Percentiles rank a stretch among this genome's conserved stretches.
These are phyloP conservation scores for Discostella pseudostelligera DNA, from an alignment of 108 stramenopile species.

Conservation along the genomic window DNA sequence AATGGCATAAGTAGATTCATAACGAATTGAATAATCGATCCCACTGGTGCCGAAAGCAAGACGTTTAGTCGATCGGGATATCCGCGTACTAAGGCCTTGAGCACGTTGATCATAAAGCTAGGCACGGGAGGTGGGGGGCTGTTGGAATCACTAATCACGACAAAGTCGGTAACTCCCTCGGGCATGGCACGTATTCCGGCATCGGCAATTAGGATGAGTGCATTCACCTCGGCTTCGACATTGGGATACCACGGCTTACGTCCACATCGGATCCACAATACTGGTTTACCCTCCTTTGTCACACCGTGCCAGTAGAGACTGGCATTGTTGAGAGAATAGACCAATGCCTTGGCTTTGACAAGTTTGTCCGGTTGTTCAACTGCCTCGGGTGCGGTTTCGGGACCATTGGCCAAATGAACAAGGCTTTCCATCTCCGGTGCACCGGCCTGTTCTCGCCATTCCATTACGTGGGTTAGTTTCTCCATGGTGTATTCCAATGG, in stretches of 20 bases:
- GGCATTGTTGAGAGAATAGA: slow-evolving; percentile 62
- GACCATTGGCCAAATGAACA: slow-evolving; percentile 74
- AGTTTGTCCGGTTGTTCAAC: slow-evolving; percentile 65
- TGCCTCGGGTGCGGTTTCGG: slow-evolving; percentile 58
- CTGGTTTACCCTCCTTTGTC: slow-evolving; percentile 82
- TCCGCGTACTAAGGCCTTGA: slow-evolving; percentile 82
- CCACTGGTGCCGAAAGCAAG: slow-evolving; percentile 77
- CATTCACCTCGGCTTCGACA: slow-evolving; percentile 86
- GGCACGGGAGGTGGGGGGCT: slow-evolving; percentile 90
- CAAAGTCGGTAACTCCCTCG: slow-evolving; percentile 84
- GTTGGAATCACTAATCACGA: slow-evolving; percentile 75
- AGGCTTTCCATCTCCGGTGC: slow-evolving; percentile 73
- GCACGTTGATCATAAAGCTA: slow-evolving; percentile 79
- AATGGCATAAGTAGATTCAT: slow-evolving; percentile 86
- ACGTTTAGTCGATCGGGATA: slow-evolving; percentile 85
- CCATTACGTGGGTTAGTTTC: slow-evolving; percentile 81
- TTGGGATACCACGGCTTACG: slow-evolving; percentile 90
- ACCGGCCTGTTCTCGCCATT: slow-evolving; percentile 78
- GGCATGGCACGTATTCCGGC: slow-evolving; percentile 83
- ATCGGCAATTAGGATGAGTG: slow-evolving; percentile 82
- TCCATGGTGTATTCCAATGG: slow-evolving; percentile 87
- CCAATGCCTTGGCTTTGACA: slow-evolving; percentile 78
- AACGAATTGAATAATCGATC: slow-evolving; percentile 81
- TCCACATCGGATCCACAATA: slow-evolving; percentile 85
- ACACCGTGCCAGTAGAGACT: slow-evolving; percentile 83